Conservation (phyloP, 2,329 filamentous ascomycete species). For the Blastomyces percursus region DNA sequence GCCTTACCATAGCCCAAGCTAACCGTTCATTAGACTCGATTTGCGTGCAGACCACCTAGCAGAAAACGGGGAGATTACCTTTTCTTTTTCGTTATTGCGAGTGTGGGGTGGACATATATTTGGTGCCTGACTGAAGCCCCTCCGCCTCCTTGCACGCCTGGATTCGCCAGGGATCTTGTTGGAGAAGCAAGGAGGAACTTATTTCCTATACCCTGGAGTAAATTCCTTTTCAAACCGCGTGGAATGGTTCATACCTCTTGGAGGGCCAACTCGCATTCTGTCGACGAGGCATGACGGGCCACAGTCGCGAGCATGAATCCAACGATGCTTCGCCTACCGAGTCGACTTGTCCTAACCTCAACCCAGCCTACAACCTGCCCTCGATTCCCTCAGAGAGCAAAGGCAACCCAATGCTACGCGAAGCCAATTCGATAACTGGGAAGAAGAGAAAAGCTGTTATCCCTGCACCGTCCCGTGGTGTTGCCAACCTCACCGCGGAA, state of each 20-base stretch:
- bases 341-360: slow-evolving; percentile 2
- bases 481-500: slow-evolving; percentile 76
- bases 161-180: background rate
- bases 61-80: background rate
- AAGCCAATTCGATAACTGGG: slow-evolving; percentile 19
- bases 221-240: background rate
- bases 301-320: background rate
- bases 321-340: background rate
- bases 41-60: background rate
- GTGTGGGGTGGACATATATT: background rate
- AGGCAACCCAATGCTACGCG: background rate
- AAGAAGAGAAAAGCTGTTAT: slow-evolving; percentile 34
- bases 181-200: background rate
- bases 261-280: background rate
- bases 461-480: slow-evolving; percentile 51
- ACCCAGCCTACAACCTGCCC: background rate
- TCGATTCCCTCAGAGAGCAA: background rate
- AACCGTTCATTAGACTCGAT: background rate
- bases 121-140: background rate
- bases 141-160: background rate
- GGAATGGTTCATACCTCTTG: background rate
- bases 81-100: background rate
- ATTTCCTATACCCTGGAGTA: background rate
- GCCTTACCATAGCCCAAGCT: background rate
- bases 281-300: slow-evolving; percentile 1